Evolutionary conservation across 2,329 filamentous ascomycete genomes (phyloP), one percentile per base, ranked within the genome.

Genomic region (Fusarium oligoseptatum): DNA sequence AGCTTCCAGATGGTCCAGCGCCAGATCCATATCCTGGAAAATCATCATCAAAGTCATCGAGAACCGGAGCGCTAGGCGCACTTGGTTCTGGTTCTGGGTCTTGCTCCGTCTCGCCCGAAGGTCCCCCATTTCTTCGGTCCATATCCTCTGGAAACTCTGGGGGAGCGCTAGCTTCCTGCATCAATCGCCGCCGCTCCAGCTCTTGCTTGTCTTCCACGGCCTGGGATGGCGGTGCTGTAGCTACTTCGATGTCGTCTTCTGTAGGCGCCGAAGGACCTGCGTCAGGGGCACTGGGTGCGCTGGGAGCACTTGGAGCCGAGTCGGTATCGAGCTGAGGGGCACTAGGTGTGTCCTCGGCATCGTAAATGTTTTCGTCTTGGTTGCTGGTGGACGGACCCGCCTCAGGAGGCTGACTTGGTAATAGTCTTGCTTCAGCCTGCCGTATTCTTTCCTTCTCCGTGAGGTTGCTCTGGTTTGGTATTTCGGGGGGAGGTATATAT

Each of bases 391-490:
- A 82, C 8, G 79, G 73, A 2, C 77, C 74, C 7, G 83, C 77
- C 10, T 70, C 76, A 2, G 79, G 86, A 14, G 93, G 95, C 77
- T 92, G 92, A 79, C 95, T 98, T 3, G 96, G 96, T 24, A 98
- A 83, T 6, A 98, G 85, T 56, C 92, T 89, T 75, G 92, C 89
- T 83, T 98, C 95, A 45, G 94, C 95, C 68, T 90, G 90, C 56
- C 92, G 90, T 68, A 97, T 84, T 58, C 92, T 91, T 69, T 97
- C 92, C 82, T 98, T 98, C 73, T 98, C 97, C 14, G 92, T 91
- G 36, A 95, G 84, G 6, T 85, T 87, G 69, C 89, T 89, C 65
- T 94, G 91, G 14, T 88, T 84, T 12, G 87, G 84, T 20, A 92
- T 76, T 34, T 89, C 85, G n/a, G 92, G 91, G 6, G 89, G 89